These are phyloP conservation scores for Lepidium africanum DNA, from an alignment of 345 rosid genomes.

Conservation along the genomic window DNA sequence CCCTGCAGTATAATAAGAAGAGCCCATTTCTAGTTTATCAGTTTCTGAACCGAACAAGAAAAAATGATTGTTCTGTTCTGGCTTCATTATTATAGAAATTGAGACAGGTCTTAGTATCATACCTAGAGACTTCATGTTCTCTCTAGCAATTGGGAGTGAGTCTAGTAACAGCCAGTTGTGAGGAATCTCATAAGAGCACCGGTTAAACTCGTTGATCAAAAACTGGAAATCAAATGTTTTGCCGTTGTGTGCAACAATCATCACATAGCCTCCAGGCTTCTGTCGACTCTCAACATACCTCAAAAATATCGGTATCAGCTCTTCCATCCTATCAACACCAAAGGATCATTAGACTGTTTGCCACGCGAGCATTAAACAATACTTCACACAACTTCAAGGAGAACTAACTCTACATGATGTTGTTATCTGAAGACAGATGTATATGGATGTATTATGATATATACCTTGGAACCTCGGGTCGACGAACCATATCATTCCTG, in stretches of 20 bases:
- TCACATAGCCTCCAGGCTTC: slow-evolving; percentile 62
- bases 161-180: slow-evolving; percentile 59
- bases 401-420: background rate
- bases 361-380: background rate
- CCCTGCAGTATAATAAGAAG: slow-evolving; percentile 24
- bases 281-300: slow-evolving; percentile 66
- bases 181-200: slow-evolving; percentile 64
- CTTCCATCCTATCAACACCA: slow-evolving; percentile 59
- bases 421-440: background rate
- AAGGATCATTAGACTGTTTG: background rate
- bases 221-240: slow-evolving; percentile 73
- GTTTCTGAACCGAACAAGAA: background rate
- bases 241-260: slow-evolving; percentile 76
- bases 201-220: slow-evolving; percentile 56
- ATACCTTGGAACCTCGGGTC: slow-evolving; percentile 85
- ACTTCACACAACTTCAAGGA: background rate
- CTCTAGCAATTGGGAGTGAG: slow-evolving; percentile 63
- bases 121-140: slow-evolving; percentile 59
- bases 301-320: slow-evolving; percentile 62
- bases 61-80: background rate
- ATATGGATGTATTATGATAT: background rate
- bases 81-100: background rate
- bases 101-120: background rate
- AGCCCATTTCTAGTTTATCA: background rate
- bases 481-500: slow-evolving; percentile 60